phyloP scores from a whole-genome alignment of 495 filamentous ascomycete genomes.

The Penicillium ochrochloron region DNA sequence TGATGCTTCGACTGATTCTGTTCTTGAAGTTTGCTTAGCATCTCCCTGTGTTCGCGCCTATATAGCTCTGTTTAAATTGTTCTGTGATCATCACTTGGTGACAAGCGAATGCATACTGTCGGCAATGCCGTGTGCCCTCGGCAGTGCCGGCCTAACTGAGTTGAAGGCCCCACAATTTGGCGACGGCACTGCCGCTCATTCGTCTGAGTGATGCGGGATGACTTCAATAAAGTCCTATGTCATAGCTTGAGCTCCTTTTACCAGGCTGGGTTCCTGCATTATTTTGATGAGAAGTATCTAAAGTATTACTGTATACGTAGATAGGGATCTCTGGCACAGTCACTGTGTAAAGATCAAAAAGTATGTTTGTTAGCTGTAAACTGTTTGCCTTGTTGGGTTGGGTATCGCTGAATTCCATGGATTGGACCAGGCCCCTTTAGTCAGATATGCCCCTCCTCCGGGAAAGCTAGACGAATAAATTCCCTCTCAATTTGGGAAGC shows the following conservation, averaged over 20 bases:
- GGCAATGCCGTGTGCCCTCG: slow-evolving; percentile 2
- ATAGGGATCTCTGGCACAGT: too few relatives aligned
- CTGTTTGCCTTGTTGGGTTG: too few relatives aligned
- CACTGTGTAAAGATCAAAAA: too few relatives aligned
- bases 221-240: background rate
- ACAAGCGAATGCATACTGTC: background rate
- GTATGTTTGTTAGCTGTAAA: too few relatives aligned
- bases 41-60: background rate
- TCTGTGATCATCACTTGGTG: background rate
- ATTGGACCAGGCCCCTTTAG: too few relatives aligned
- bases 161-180: background rate
- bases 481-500: too few relatives aligned
- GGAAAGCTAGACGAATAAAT: too few relatives aligned
- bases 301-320: too few relatives aligned
- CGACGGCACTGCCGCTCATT: slow-evolving; percentile 1
- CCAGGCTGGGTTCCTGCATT: too few relatives aligned
- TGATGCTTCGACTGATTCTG: background rate
- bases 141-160: background rate
- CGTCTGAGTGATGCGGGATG: background rate
- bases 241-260: background rate
- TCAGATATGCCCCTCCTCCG: too few relatives aligned
- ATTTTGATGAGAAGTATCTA: too few relatives aligned
- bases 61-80: background rate
- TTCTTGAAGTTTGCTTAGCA: background rate
- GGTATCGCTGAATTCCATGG: too few relatives aligned